Base-by-base conservation (phyloP, 352 stramenopile species). In the Pythium coloratum region DNA sequence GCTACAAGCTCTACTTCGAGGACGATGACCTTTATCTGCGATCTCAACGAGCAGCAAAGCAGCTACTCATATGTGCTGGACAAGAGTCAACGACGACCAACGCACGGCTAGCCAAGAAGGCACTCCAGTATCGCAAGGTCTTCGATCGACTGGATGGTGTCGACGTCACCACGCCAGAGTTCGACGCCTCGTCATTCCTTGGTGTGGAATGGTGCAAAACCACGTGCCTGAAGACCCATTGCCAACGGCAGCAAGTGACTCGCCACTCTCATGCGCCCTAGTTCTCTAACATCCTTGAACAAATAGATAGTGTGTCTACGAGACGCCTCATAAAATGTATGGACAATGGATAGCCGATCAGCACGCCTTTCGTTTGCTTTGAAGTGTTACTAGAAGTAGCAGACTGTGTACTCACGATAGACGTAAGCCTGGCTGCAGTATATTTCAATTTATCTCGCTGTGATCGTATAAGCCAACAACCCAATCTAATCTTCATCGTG, bases 161-260 rank as follows among this genome's bases (percentile, higher is more conserved):
- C 8, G 53, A 68, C 56, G 30, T 62, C 16, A 74, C 68, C 24
- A 67, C 82, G 55, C 78, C 78, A 14, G 66, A 72, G 44, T 82
- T 86, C 59, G 72, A 84, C 68, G 78, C 77, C 34, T 81, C 73
- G 26, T 69, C 78, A 62, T 82, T 86, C 54, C 62, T 86, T 51
- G 78, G 78, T 26, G 68, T 84, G 47, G 70, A 78, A 55, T 84
- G 78, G 78, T 53, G 46, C 46, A 53, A 53, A n/a, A 53, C 46
- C 6, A 53, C 1, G 14, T 28, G 46, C 20, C 46, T 53, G 7
- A 53, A 53, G 20, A 18, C 14, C 9, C 46, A 53, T n/a, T 53
- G 46, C 20, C 9, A 26, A 26, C 46, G 46, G 9, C 46, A 53
- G 46, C 46, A 53, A 44, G 36, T 44, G 8, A 13, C 36, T 44